phyloP scores from a whole-genome alignment of 169 alveolate genomes.

The Condylostoma magnum region DNA sequence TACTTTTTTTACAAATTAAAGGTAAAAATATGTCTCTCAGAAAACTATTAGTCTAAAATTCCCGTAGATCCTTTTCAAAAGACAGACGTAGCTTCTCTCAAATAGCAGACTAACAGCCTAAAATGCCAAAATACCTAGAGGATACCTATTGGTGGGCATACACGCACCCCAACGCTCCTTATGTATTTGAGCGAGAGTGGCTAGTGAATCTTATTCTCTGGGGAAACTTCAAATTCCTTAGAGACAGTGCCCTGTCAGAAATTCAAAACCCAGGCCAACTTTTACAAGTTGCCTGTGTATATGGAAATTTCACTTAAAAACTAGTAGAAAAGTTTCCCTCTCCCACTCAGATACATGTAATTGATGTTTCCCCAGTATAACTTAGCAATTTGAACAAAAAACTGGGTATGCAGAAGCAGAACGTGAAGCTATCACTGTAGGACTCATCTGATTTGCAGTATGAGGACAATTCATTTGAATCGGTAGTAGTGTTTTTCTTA shows the following conservation, averaged over 20 bases:
- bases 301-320: slow-evolving; percentile 20
- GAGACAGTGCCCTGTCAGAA: slow-evolving; percentile 14
- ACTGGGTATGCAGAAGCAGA: neutral
- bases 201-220: slow-evolving; percentile 18
- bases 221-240: slow-evolving; percentile 23
- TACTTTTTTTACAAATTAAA: no score
- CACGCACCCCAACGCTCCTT: slow-evolving; percentile 24
- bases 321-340: neutral
- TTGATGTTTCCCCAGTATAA: slow-evolving; percentile 12
- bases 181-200: slow-evolving; percentile 28
- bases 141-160: slow-evolving; percentile 36
- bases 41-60: no score
- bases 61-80: no score
- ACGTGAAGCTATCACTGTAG: slow-evolving; percentile 2
- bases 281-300: slow-evolving; percentile 30
- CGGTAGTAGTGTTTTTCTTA: slow-evolving; percentile 5
- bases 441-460: slow-evolving; percentile 7
- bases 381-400: slow-evolving; percentile 8
- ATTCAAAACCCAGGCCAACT: neutral
- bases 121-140: slow-evolving; percentile 11
- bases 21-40: no score
- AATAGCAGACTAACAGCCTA: neutral
- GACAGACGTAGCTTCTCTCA: neutral
- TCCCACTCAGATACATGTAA: slow-evolving; percentile 16
- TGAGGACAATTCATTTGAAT: slow-evolving; percentile 7